Base-by-base conservation (phyloP, 1,284 basidiomycete genomes). In the Anthracocystis panici-leucophaei region DNA sequence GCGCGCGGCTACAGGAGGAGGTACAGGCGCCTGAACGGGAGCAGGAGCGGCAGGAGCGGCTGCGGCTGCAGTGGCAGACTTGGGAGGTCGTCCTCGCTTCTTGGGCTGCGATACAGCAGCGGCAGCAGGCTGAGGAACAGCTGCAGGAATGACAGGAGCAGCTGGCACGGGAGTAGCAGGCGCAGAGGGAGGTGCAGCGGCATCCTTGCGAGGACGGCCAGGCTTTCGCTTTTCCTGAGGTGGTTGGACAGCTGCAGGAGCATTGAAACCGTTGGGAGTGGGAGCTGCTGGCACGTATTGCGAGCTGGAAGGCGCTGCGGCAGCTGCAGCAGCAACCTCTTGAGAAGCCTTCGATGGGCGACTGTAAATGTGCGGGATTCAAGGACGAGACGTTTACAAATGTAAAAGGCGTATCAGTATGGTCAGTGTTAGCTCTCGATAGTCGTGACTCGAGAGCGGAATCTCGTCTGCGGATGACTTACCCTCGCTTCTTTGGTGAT, bases 401-500 rank as follows among this genome's bases (percentile, higher is more conserved):
- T 33, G 20, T 4, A 49, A 20, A 21, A 31, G 29, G 14, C 14
- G 29, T 23, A 12, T 27, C 33, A 45, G 25, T 33, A 18, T 21
- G 44, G 38, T 54, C 25, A 54, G 52, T 54, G 29, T 31, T 1
- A 29, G 11, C 18, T 29, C 25, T 20, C 2, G n/a, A 16, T 10
- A n/a, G n/a, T 16, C 14, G 35, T 38, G 14, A 38, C 14, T 38
- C 35, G 12, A 38, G 20, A 49, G 18, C 48, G 31, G 27, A n/a
- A 31, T 23, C 4, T n/a, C 20, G 0, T 35, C 9, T n/a, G 12
- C 11, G 25, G 25, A 48, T 21, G 51, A 56, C 61, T 57, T 58
- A 71, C 68, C 69, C 72, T 65, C 66, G 52, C 59, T 71, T 75
- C 59, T 69, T 75, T n/a, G 56, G 54, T 14, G 57, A 50, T 18